A percentile compares a stretch with the other conserved stretches of the same genome.
Evolutionary conservation across 1,284 basidiomycete species (phyloP).

Genomic region (Ustilago crameri): DNA sequence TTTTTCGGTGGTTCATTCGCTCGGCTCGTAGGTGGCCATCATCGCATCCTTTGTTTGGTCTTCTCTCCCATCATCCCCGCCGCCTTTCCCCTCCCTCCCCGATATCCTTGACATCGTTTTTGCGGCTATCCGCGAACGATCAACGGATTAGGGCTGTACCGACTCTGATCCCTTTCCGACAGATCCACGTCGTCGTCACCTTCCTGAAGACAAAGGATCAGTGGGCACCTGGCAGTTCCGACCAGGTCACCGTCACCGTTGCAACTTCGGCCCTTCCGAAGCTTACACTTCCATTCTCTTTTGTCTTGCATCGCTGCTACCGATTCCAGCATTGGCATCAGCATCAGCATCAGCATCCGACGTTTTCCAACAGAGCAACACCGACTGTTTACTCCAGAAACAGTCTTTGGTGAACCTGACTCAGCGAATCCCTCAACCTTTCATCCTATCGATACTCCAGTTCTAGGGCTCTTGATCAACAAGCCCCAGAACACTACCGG

Average conservation of each 20-base stretch:
- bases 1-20: neutral
- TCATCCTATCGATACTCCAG: slow-evolving; percentile 32
- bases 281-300: neutral
- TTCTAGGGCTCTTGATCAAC: slow-evolving; percentile 26
- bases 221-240: neutral
- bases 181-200: neutral
- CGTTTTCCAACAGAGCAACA: too few species aligned
- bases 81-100: neutral
- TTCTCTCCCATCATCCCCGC: neutral
- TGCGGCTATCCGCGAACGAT: slow-evolving; percentile 9
- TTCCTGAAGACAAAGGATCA: neutral
- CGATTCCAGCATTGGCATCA: neutral
- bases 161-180: neutral
- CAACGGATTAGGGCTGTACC: slow-evolving; percentile 1
- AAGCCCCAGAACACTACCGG: slow-evolving; percentile 27
- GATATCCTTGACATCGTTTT: slow-evolving; percentile 1
- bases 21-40: neutral
- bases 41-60: neutral
- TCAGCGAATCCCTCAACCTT: too few species aligned
- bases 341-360: neutral
- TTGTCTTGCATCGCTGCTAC: neutral
- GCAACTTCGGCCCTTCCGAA: neutral
- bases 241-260: neutral
- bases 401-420: neutral
- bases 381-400: neutral